These are phyloP conservation scores for Talaromyces sp. DNA, from an alignment of 2,329 filamentous ascomycete species.

Conservation along the genomic window DNA sequence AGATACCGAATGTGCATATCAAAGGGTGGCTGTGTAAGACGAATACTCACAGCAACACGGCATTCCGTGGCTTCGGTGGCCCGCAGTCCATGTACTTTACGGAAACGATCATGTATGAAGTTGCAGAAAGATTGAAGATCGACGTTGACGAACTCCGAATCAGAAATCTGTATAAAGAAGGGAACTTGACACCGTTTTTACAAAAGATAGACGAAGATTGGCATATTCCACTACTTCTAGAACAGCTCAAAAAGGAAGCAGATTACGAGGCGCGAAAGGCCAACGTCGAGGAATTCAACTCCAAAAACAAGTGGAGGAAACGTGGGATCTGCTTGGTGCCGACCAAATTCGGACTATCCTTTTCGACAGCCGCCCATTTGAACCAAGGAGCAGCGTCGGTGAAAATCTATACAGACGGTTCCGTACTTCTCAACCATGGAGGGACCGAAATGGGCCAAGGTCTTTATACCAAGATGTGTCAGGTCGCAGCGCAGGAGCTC, in stretches of 20 bases:
- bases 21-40: conserved; percentile 85
- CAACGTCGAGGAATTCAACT: conserved; percentile 74
- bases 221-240: conserved; percentile 93
- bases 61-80: conserved; percentile 93
- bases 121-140: conserved; percentile 81
- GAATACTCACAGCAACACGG: conserved; percentile 96
- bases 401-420: conserved; percentile 95
- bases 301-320: conserved; percentile 88
- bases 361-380: conserved; percentile 80
- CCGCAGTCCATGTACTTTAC: conserved; percentile 94
- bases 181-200: conserved; percentile 84
- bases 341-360: conserved; percentile 97
- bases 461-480: conserved; percentile 92
- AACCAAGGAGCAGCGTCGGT: conserved; percentile 95
- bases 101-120: conserved; percentile 83
- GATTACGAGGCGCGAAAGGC: conserved; percentile 64
- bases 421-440: conserved; percentile 85
- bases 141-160: conserved; percentile 74
- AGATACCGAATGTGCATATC: conserved; percentile 80
- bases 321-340: conserved; percentile 80
- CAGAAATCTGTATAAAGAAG: conserved; percentile 79
- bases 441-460: conserved; percentile 99
- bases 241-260: conserved; percentile 75
- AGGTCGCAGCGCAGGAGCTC: conserved; percentile 89
- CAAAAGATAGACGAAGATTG: conserved; percentile 78